Percentiles rank a stretch among this genome's conserved stretches.
Conservation (phyloP, 306 rosid species). For the Sicyos baderoa region DNA sequence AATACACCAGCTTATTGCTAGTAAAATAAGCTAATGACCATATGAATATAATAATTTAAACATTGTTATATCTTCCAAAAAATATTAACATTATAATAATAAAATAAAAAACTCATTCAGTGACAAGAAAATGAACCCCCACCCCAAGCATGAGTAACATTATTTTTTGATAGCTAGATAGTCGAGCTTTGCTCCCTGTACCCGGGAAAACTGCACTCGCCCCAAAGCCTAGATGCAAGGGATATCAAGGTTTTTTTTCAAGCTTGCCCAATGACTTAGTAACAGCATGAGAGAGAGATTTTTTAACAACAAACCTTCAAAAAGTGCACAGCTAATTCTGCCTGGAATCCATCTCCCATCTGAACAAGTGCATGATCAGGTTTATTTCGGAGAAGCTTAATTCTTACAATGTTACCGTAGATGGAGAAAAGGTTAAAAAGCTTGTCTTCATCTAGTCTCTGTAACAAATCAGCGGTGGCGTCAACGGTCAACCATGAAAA, state of each 20-base stretch:
- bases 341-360: constrained; percentile 99
- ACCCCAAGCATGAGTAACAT: neutral
- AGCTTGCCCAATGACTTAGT: too few relatives aligned
- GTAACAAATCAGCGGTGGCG: constrained; percentile 27
- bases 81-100: neutral
- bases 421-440: constrained; percentile 93
- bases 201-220: too few relatives aligned
- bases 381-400: constrained; percentile 87
- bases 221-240: too few relatives aligned
- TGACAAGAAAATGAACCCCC: neutral
- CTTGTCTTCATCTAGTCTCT: constrained; percentile 96
- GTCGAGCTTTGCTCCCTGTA: too few relatives aligned
- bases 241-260: too few relatives aligned
- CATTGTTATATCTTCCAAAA: neutral
- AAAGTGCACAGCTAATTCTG: constrained; percentile 92
- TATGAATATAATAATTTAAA: neutral
- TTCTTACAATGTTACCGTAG: constrained; percentile 90
- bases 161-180: too few relatives aligned
- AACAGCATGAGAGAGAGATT: constrained; percentile 4
- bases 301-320: constrained; percentile 58
- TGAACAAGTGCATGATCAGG: constrained; percentile 96
- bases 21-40: neutral
- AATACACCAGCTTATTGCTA: neutral
- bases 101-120: neutral
- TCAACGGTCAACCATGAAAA: constrained; percentile 19